Percentiles rank a stretch among this genome's conserved stretches.
These are phyloP conservation scores for Plasmodium berghei DNA, from an alignment of 169 alveolate genomes.

Conservation along the genomic window DNA sequence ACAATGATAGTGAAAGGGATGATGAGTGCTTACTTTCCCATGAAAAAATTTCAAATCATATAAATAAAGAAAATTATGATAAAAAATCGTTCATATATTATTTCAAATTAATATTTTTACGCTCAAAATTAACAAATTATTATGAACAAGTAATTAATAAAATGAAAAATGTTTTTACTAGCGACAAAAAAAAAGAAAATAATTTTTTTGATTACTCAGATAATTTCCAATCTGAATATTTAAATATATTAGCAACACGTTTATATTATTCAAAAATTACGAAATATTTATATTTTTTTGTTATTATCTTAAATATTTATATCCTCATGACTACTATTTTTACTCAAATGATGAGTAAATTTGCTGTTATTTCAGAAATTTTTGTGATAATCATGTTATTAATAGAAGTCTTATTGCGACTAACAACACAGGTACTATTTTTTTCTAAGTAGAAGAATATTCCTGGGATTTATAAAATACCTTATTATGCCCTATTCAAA, in stretches of 20 bases:
- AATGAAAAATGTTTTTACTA: conserved; percentile 7
- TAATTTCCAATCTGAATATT: conserved; percentile 17
- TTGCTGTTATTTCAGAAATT: conserved; percentile 47
- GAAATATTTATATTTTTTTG: conserved; percentile 34
- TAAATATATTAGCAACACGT: conserved; percentile 49
- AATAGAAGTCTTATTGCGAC: conserved; percentile 38
- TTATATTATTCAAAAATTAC: conserved; percentile 60
- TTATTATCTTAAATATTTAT: conserved; percentile 30
- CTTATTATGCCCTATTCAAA: background rate
- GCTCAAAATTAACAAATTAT: background rate
- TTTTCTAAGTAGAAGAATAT: background rate
- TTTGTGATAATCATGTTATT: conserved; percentile 52
- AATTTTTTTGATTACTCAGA: conserved; percentile 7
- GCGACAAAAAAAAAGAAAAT: conserved; percentile 16
- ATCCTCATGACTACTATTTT: conserved; percentile 18
- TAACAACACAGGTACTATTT: conserved; percentile 41
- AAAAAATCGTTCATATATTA: background rate
- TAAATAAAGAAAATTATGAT: background rate
- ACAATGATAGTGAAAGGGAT: background rate
- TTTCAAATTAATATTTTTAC: background rate
- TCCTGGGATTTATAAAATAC: background rate
- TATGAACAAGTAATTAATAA: background rate
- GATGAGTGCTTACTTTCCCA: too few relatives aligned
- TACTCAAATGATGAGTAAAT: conserved; percentile 22
- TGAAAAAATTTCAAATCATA: too few relatives aligned